phyloP scores from a whole-genome alignment of 1,284 basidiomycete species.

The Trametes polyzona region DNA sequence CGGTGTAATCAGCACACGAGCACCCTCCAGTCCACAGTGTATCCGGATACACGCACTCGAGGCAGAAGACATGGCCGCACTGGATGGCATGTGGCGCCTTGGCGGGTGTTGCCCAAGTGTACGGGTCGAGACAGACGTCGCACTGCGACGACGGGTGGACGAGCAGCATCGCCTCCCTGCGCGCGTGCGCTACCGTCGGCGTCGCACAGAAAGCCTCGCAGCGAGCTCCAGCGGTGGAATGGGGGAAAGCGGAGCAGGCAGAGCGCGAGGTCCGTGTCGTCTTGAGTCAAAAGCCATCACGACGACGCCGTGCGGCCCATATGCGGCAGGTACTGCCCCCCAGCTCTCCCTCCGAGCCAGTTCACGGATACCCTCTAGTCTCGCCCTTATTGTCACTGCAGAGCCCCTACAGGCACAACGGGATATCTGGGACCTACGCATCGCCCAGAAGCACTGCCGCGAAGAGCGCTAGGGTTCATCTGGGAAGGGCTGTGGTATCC shows the following conservation, averaged over 20 bases:
- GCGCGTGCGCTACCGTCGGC: neutral
- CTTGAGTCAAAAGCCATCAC: conserved; percentile 19
- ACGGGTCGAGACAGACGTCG: conserved; percentile 70
- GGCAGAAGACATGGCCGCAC: conserved; percentile 74
- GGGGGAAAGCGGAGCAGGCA: conserved; percentile 5
- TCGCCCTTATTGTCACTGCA: neutral
- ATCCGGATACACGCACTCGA: conserved; percentile 46
- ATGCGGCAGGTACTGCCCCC: conserved; percentile 22
- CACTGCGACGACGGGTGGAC: conserved; percentile 67
- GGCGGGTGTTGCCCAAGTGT: conserved; percentile 48
- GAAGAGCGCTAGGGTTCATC: neutral
- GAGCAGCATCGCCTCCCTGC: conserved; percentile 47
- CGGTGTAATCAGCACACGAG: neutral
- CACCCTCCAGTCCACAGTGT: neutral
- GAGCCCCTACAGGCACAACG: neutral
- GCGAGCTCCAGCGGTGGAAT: neutral
- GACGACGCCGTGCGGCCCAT: conserved; percentile 18
- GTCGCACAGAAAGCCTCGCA: neutral
- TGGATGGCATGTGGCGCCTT: conserved; percentile 64
- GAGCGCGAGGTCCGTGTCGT: conserved; percentile 8
- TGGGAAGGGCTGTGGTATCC: too few species aligned
- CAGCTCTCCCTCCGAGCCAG: conserved; percentile 9
- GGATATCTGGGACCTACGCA: neutral
- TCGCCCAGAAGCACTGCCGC: neutral
- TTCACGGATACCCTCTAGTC: conserved; percentile 2